These are phyloP conservation scores for Geranium incanum DNA, from an alignment of 441 rosid species.

Conservation along the genomic window DNA sequence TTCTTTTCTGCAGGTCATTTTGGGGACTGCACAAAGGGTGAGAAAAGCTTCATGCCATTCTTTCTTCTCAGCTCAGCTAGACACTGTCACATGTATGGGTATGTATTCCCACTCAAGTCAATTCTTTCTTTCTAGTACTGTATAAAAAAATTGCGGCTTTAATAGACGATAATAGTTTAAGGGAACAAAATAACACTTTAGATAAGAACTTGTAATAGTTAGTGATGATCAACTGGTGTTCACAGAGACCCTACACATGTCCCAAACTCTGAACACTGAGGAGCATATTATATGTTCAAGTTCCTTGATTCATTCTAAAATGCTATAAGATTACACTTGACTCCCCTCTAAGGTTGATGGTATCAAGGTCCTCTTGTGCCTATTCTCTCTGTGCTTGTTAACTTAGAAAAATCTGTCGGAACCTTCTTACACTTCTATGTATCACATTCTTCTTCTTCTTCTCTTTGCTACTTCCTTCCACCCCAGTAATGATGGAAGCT, in stretches of 20 bases:
- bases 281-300: constrained; percentile 12
- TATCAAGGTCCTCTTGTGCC: constrained; percentile 19
- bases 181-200: constrained; percentile 1
- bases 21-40: not conserved
- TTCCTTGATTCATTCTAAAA: constrained; percentile 19
- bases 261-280: constrained; percentile 19
- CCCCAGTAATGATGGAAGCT: constrained; percentile 12
- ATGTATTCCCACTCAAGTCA: too few species aligned
- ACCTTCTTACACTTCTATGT: constrained; percentile 19
- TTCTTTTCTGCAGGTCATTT: not conserved
- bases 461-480: constrained; percentile 23
- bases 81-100: constrained; percentile 21
- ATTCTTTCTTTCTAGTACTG: not conserved
- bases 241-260: constrained; percentile 24
- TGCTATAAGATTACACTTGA: constrained; percentile 20
- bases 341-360: constrained; percentile 19
- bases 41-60: not conserved
- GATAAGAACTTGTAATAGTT: constrained; percentile 16
- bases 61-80: constrained; percentile 7
- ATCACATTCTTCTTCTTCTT: constrained; percentile 30
- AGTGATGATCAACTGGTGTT: constrained; percentile 11
- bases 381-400: constrained; percentile 26
- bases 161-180: not conserved
- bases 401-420: constrained; percentile 17
- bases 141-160: not conserved